phyloP scores from a whole-genome alignment of 176 grass and related monocot genomes.

The Oropetium thomaeum region DNA sequence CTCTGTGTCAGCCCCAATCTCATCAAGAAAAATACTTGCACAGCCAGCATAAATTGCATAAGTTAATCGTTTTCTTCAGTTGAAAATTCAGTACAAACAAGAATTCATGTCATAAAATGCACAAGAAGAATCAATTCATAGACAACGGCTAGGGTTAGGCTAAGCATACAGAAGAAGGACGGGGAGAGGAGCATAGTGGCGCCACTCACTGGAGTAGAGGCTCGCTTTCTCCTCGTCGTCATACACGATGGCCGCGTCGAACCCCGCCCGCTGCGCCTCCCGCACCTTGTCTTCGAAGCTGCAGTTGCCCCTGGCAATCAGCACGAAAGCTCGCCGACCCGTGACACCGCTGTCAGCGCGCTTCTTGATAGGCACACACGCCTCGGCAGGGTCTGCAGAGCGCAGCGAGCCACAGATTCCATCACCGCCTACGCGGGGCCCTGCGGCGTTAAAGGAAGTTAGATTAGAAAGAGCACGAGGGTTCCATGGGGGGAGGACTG shows the following conservation, averaged over 20 bases:
- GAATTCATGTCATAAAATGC: neutral
- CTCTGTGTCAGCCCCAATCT: neutral
- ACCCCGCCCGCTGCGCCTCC: conserved; percentile 59
- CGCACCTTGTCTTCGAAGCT: conserved; percentile 78
- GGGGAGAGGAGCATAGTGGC: neutral
- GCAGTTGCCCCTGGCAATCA: conserved; percentile 70
- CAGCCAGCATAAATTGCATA: neutral
- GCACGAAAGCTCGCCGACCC: conserved; percentile 41
- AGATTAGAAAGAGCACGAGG: neutral
- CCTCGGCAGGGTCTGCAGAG: conserved; percentile 52
- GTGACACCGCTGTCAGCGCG: conserved; percentile 3
- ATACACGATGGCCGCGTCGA: conserved; percentile 64
- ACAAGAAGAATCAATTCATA: neutral
- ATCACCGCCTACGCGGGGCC: conserved; percentile 47
- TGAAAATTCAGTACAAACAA: neutral
- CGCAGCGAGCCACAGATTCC: conserved; percentile 73
- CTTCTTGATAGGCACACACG: conserved; percentile 48
- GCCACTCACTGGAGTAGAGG: neutral
- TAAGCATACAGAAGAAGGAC: neutral
- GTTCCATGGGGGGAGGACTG: neutral
- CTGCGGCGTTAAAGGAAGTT: conserved; percentile 24
- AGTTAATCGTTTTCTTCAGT: neutral
- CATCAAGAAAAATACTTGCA: neutral
- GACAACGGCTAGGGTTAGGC: neutral
- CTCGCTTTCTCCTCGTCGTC: conserved; percentile 20